These are phyloP conservation scores for Ampelocalamus luodianensis DNA, from an alignment of 176 grass and related monocot genomes.

Conservation along the genomic window DNA sequence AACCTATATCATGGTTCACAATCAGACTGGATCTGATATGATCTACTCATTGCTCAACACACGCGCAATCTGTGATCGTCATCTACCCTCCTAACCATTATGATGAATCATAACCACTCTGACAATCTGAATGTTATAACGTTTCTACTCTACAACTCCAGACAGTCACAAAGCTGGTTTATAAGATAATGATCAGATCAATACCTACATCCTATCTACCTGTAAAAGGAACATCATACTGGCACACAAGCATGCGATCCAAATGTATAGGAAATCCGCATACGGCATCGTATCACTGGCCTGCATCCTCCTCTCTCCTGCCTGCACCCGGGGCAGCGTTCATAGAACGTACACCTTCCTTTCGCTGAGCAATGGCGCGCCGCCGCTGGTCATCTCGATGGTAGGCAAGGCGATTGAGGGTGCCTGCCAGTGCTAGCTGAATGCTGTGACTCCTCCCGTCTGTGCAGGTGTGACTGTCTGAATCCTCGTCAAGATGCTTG, in stretches of 20 bases:
- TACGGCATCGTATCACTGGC: constrained; percentile 45
- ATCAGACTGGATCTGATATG: background rate
- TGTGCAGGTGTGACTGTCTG: background rate
- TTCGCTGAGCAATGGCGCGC: constrained; percentile 1
- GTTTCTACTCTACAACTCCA: background rate
- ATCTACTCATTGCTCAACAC: background rate
- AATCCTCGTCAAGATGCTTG: constrained; percentile 33
- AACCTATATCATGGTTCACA: background rate
- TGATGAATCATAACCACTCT: constrained; percentile 15
- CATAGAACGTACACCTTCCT: constrained; percentile 38
- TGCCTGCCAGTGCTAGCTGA: background rate
- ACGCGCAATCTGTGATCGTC: background rate
- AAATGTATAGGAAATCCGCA: constrained; percentile 58
- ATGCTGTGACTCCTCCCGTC: background rate
- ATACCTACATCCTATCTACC: background rate
- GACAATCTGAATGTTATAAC: background rate
- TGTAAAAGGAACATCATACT: constrained; percentile 31
- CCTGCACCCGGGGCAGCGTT: constrained; percentile 61
- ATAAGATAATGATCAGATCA: background rate
- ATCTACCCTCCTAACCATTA: background rate
- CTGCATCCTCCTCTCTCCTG: constrained; percentile 49
- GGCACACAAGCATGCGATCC: constrained; percentile 53
- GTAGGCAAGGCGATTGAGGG: background rate
- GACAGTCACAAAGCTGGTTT: background rate
- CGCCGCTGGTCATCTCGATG: background rate